Percentiles rank a stretch among this genome's conserved stretches.
These are phyloP conservation scores for Fusarium temperatum DNA, from an alignment of 2,329 filamentous ascomycete species.

Conservation along the genomic window DNA sequence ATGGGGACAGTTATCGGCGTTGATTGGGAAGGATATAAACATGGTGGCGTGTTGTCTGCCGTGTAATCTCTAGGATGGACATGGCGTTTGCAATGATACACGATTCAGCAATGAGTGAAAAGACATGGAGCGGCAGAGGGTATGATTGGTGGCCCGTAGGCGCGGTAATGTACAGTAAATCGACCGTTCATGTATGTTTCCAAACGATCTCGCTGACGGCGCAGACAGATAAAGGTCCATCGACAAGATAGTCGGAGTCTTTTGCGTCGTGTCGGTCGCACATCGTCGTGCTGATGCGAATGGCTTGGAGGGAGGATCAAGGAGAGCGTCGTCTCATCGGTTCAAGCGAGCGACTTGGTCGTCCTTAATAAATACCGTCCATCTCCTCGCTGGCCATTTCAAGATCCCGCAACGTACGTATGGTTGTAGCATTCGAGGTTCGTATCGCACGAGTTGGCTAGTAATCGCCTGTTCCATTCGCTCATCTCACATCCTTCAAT, in stretches of 20 bases:
- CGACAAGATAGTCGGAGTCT: background rate
- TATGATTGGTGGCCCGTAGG: background rate
- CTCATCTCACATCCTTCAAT: background rate
- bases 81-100: conserved; percentile 9
- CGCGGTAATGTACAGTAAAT: background rate
- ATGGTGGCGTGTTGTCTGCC: conserved; percentile 60
- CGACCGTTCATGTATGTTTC: background rate
- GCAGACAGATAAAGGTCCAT: background rate
- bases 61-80: conserved; percentile 54
- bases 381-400: background rate
- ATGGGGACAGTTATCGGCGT: conserved; percentile 60
- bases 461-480: background rate
- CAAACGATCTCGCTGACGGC: background rate
- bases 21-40: conserved; percentile 66
- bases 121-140: background rate
- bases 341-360: too few relatives aligned
- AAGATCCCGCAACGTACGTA: too few relatives aligned
- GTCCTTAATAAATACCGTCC: background rate
- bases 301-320: background rate
- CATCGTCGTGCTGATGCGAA: background rate
- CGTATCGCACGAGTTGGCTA: background rate
- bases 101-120: background rate
- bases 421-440: background rate
- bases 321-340: background rate
- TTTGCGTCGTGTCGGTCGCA: background rate